A percentile compares a stretch with the other conserved stretches of the same genome.
Conservation (phyloP, 148 eudicot genomes). For the Gaultheria prostrata region DNA sequence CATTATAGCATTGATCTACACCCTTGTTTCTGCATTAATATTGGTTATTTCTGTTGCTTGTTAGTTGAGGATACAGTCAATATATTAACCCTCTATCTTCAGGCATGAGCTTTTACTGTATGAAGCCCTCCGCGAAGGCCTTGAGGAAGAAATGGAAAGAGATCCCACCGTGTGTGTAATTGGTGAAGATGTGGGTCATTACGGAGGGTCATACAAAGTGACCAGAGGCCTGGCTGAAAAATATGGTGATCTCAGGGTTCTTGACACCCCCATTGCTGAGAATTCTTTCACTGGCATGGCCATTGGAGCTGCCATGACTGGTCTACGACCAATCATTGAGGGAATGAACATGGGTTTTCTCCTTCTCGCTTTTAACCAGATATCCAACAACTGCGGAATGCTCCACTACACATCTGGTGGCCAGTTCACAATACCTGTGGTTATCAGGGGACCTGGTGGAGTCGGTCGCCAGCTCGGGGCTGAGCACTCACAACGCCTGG, state of each 20-base stretch:
- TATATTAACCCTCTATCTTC: not conserved
- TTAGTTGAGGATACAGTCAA: not conserved
- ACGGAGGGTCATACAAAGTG: constrained; percentile 88
- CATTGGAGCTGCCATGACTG: constrained; percentile 93
- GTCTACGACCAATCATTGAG: constrained; percentile 77
- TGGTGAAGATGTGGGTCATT: constrained; percentile 93
- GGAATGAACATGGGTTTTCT: constrained; percentile 98
- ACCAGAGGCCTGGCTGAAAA: constrained; percentile 68
- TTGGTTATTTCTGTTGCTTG: not conserved
- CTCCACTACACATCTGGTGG: constrained; percentile 94
- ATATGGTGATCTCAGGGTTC: constrained; percentile 79
- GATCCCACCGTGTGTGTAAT: constrained; percentile 67
- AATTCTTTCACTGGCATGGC: constrained; percentile 92
- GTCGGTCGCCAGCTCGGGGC: constrained; percentile 94
- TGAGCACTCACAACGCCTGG: constrained; percentile 84
- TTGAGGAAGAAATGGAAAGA: constrained; percentile 89
- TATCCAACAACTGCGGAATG: constrained; percentile 90
- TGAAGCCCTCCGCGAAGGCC: constrained; percentile 87
- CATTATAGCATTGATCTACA: not conserved
- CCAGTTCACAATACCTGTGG: constrained; percentile 79
- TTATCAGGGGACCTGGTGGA: constrained; percentile 91
- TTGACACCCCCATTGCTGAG: constrained; percentile 91
- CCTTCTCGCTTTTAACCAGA: constrained; percentile 82
- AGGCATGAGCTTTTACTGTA: constrained; percentile 84
- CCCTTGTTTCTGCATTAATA: not conserved